Percentiles rank a stretch among this genome's conserved stretches.
Conservation (phyloP, 202 grass and related monocot genomes). For the Alloteropsis angusta region DNA sequence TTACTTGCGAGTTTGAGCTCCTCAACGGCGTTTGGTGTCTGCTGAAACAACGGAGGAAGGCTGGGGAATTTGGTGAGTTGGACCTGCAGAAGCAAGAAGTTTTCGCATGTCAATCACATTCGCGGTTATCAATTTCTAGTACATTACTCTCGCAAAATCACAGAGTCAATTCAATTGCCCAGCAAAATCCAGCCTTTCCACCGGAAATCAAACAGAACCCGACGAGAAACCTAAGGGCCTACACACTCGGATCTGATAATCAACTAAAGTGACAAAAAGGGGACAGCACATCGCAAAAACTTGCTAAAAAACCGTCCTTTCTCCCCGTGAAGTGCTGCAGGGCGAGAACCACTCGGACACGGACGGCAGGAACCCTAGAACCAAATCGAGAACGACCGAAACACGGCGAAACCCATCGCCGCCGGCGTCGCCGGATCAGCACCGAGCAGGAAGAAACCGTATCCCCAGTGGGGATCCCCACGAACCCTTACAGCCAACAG, state of each 20-base stretch:
- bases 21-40: slow-evolving; percentile 63
- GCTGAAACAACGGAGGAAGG: slow-evolving; percentile 73
- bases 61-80: slow-evolving; percentile 86
- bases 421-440: neutral
- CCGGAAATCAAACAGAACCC: neutral
- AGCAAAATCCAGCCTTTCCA: neutral
- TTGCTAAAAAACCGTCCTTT: neutral
- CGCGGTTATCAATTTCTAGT: neutral
- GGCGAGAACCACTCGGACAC: neutral
- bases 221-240: neutral
- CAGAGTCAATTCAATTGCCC: neutral
- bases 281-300: neutral
- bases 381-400: neutral
- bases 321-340: neutral
- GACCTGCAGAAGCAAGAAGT: slow-evolving; percentile 38
- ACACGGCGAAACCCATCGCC: neutral
- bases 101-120: neutral
- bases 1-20: slow-evolving; percentile 87
- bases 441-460: no score
- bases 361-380: neutral
- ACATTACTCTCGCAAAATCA: neutral
- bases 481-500: no score
- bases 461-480: no score
- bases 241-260: neutral
- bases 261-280: neutral